Evolutionary conservation across 164 flowering plant genomes (phyloP), one percentile per base, ranked within the genome.

Genomic region (Buxus sempervirens): DNA sequence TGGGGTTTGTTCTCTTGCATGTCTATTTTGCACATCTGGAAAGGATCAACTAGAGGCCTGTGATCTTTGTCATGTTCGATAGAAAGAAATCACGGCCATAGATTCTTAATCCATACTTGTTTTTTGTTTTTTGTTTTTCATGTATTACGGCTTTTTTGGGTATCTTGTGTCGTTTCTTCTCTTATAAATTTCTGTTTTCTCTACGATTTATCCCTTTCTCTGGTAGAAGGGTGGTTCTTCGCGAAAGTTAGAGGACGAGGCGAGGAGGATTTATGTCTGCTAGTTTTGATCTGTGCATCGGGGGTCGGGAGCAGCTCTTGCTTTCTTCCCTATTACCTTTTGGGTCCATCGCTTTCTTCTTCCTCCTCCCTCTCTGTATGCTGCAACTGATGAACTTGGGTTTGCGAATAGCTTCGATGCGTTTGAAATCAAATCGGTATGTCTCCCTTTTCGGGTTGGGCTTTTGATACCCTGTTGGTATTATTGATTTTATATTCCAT

Each of bases 391-490:
- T 85, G 67, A 61, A 26, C 18, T 72, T 62, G 68, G 66, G 70
- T 62, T 77, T 55, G 56, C 70, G 75, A 22, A 58, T 82, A 60
- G 80, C 60, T 86, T 87, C 93, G 89, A 93, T 93, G 96, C 90
- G 85, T 84, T 86, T 90, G 95, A 88, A 88, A 76, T 86, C 88
- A 72, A 86, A 76, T 82, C 81, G 96, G 98, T 90, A 41, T 64
- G 75, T 28, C n/a, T 67, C 15, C n/a, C 45, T 9, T 32, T 64
- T 51, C 23, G 4, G 19, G 20, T 6, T 41, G 9, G 20, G 21
- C 41, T 32, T 56, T 61, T 57, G 55, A 27, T 45, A 63, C 62
- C 70, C 60, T 23, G 16, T 64, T 59, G 41, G 16, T 26, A 19
- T 66, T 54, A 64, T 22, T 28, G 54, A 9, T 53, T 63, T 64